phyloP scores from a whole-genome alignment of 495 filamentous ascomycete species.

The Cercophora newfieldiana region DNA sequence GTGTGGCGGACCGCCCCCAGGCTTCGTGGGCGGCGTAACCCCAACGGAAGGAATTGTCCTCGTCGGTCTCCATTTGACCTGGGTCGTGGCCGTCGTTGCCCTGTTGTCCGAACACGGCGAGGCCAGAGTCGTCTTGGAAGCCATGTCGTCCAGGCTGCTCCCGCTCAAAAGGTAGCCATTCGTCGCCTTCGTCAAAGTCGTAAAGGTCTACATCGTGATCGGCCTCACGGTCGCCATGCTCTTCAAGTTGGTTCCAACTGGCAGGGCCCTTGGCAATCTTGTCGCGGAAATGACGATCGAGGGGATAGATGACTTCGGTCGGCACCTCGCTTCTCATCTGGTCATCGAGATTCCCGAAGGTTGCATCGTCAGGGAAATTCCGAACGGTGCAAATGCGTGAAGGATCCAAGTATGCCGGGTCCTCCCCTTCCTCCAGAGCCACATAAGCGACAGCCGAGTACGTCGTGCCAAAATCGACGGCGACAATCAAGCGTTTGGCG shows the following conservation, averaged over 20 bases:
- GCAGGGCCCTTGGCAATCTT: background rate
- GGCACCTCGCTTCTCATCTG: constrained; percentile 2
- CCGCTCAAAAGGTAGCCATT: too few species aligned
- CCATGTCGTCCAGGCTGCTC: too few species aligned
- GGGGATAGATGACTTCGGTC: constrained; percentile 4
- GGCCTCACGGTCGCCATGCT: background rate
- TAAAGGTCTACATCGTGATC: too few species aligned
- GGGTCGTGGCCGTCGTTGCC: background rate
- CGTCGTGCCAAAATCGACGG: constrained; percentile 6
- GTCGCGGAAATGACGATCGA: background rate
- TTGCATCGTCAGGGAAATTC: background rate
- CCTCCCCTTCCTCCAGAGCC: constrained; percentile 1
- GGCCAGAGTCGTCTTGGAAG: background rate
- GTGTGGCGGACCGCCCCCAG: background rate
- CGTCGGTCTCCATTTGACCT: background rate
- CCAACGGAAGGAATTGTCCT: background rate
- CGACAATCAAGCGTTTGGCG: background rate
- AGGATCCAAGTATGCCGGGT: background rate
- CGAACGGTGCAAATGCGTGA: background rate
- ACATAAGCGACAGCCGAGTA: constrained; percentile 9
- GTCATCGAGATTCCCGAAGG: background rate
- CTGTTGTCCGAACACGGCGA: background rate
- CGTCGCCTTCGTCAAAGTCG: too few species aligned
- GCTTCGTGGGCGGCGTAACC: background rate
- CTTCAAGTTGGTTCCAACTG: background rate